Evolutionary conservation across 768 basidiomycete genomes (phyloP), one percentile per base, ranked within the genome.

Genomic region (Naganishia kalamii): DNA sequence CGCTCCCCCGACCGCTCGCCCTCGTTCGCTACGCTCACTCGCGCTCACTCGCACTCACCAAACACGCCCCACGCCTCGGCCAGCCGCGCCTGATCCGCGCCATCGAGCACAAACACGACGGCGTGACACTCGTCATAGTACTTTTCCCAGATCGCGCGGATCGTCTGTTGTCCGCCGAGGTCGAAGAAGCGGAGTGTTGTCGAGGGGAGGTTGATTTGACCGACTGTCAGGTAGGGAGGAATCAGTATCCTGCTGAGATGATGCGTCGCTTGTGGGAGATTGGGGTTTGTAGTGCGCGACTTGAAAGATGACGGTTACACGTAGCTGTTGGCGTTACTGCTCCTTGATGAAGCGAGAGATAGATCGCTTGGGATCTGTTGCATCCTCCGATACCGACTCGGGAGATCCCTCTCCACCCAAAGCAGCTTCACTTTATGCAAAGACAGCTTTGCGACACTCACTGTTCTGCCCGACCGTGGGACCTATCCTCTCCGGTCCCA

Each of bases 401-500:
- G 6, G 12, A 11, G 43, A 44, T n/a, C 8, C 19, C 43, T 5
- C 43, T 44, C 19, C 43, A n/a, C 19, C 43, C 21, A 11, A n/a
- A n/a, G n/a, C n/a, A n/a, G n/a, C n/a, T n/a, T n/a, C n/a, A n/a
- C n/a, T n/a, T n/a, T n/a, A n/a, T n/a, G n/a, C n/a, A n/a, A n/a
- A n/a, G n/a, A n/a, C n/a, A n/a, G n/a, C n/a, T n/a, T n/a, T n/a
- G 10, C 43, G 7, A 5, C 11, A 80, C 89, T 70, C 69, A 94
- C 94, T 94, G 78, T 98, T 98, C 79, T 98, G 94, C 0, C 96
- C 96, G 3, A 99, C 89, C 0, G 96, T 99, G 1, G 96, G 96
- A 0, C 84, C 90, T 70, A 99, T 97, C 80, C 92, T 96, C 70
- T 91, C 88, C 0, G 93, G 87, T 40, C 88, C 81, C n/a, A 96